These are phyloP conservation scores for Ceratobasidium sp. DNA, from an alignment of 1,284 basidiomycete genomes.

Conservation along the genomic window DNA sequence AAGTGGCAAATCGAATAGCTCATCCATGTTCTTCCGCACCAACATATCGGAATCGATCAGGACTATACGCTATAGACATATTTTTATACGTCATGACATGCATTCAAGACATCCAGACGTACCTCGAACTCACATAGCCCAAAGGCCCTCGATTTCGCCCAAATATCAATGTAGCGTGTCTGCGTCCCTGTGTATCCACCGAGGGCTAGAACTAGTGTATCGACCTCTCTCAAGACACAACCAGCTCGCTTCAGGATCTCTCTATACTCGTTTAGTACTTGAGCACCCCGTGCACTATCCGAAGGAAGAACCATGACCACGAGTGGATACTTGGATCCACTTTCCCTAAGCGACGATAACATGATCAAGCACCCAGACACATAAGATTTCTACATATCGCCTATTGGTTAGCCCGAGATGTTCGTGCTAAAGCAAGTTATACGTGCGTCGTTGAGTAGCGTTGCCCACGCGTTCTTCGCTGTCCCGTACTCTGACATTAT, in stretches of 20 bases:
- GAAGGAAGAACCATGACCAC: conserved; percentile 82
- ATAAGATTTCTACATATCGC: conserved; percentile 62
- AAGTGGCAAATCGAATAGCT: conserved; percentile 81
- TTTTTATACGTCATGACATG: no score
- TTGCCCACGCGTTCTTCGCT: background rate
- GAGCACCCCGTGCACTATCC: conserved; percentile 59
- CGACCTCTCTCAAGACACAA: conserved; percentile 71
- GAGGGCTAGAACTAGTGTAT: conserved; percentile 67
- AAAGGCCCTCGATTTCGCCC: conserved; percentile 90
- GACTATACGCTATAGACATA: conserved; percentile 73
- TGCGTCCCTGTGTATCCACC: conserved; percentile 69
- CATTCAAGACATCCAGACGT: conserved; percentile 51
- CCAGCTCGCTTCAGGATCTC: conserved; percentile 67
- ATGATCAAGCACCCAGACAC: conserved; percentile 82
- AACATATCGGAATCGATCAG: conserved; percentile 95
- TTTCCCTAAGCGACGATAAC: conserved; percentile 73
- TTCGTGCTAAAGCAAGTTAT: conserved; percentile 48
- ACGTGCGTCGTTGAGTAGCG: conserved; percentile 9
- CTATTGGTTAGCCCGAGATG: conserved; percentile 73
- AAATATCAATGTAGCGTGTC: conserved; percentile 83
- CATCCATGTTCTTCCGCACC: conserved; percentile 89
- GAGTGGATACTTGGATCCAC: conserved; percentile 79
- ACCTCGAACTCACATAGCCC: conserved; percentile 82
- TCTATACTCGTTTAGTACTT: conserved; percentile 60
- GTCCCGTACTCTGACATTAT: no score